Evolutionary conservation across 1,284 basidiomycete species (phyloP), one percentile per base, ranked within the genome.

Genomic region (Ganoderma resinaceum): DNA sequence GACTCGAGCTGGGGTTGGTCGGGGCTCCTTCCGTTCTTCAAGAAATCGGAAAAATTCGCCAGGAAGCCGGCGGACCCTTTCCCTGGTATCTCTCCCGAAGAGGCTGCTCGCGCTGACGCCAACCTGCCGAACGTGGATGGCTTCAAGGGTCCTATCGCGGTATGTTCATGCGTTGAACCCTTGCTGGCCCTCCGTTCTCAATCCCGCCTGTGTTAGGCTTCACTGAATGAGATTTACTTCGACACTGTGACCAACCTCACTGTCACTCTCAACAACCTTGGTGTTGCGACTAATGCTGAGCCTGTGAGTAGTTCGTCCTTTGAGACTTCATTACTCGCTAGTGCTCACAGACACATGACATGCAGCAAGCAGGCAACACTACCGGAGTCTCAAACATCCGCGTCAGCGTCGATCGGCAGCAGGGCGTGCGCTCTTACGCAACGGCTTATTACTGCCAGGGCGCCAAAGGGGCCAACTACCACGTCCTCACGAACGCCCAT

Each of bases 11-110:
- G 66, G 66, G 16, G 38, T 14, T 67, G 66, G 66, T 18, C 20
- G 20, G 61, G 37, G 8, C 52, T 67, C 14, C 66, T 67, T 29
- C 66, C 66, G 31, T 63, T 55, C 46, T n/a, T 67, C 37, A 29
- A 57, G 49, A 67, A 67, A 37, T 38, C 62, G 18, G 66, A 67
- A 35, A 57, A 29, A 3, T 60, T 63, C 52, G 49, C 52, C 1
- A 18, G 2, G 46, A 46, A 23, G 5, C 61, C 66, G 5, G 4
- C 46, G 14, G 35, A 67, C 53, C 60, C 62, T 8, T 67, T 35
- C 26, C 55, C 64, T 23, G 62, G 61, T 11, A 52, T 62, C 42
- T 38, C 49, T 35, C n/a, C 26, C 5, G 61, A 5, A 16, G 62
- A 67, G 23, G 46, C 53, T 3, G 55, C 55, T 11, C 14, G 20